These are phyloP conservation scores for Candida cerambycidarum DNA, from an alignment of 805 yeast species.

Conservation along the genomic window DNA sequence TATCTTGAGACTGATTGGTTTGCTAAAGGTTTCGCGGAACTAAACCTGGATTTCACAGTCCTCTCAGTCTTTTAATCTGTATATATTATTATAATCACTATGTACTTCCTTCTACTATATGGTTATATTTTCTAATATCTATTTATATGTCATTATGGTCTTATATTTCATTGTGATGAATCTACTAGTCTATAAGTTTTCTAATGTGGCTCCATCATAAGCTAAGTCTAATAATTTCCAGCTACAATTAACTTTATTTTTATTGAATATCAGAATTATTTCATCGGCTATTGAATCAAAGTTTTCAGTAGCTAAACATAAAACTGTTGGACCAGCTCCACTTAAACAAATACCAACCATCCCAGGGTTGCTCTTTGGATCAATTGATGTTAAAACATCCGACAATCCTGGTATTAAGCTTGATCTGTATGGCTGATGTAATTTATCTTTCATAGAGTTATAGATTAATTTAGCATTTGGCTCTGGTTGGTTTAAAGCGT, in stretches of 20 bases:
- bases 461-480: conserved; percentile 83
- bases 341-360: conserved; percentile 90
- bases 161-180: background rate
- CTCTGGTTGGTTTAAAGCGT: conserved; percentile 82
- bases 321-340: conserved; percentile 97
- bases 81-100: conserved; percentile 4
- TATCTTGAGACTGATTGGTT: conserved; percentile 2
- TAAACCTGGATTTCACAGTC: background rate
- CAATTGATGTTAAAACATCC: conserved; percentile 73
- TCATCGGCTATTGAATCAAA: conserved; percentile 80
- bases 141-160: background rate
- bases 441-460: conserved; percentile 93
- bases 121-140: background rate
- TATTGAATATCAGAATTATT: conserved; percentile 66
- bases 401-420: conserved; percentile 87
- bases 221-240: conserved; percentile 90
- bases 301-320: conserved; percentile 88
- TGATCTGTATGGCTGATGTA: conserved; percentile 97
- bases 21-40: conserved; percentile 3
- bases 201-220: conserved; percentile 68
- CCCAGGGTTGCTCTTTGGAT: conserved; percentile 81
- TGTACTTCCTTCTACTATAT: conserved; percentile 5
- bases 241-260: conserved; percentile 65
- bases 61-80: background rate
- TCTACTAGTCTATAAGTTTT: background rate